These are phyloP conservation scores for Daldinia bambusicola DNA, from an alignment of 495 filamentous ascomycete species.

Conservation along the genomic window DNA sequence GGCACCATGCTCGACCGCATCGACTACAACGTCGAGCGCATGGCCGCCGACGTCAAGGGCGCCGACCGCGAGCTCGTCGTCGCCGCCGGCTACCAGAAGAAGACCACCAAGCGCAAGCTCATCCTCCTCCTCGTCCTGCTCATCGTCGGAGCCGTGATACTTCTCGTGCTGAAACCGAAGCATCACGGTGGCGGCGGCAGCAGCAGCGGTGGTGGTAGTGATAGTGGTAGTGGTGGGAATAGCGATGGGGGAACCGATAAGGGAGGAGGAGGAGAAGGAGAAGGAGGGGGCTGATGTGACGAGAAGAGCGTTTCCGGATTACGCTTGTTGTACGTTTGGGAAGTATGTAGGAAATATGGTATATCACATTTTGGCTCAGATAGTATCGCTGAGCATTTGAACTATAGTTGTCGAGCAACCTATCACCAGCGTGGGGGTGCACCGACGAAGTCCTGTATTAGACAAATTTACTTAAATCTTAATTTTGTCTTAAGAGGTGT, in stretches of 20 bases:
- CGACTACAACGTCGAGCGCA: slow-evolving; percentile 96
- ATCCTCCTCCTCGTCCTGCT: slow-evolving; percentile 86
- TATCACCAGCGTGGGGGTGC: slow-evolving; percentile 9
- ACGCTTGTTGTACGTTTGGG: slow-evolving; percentile 13
- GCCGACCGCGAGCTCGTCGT: slow-evolving; percentile 92
- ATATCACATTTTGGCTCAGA: slow-evolving; percentile 21
- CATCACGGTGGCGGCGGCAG: slow-evolving; percentile 39
- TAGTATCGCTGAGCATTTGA: slow-evolving; percentile 11
- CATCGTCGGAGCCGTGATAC: slow-evolving; percentile 85
- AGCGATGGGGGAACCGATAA: slow-evolving; percentile 13
- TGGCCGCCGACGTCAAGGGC: slow-evolving; percentile 87
- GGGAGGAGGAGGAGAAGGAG: not conserved
- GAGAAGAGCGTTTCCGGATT: not conserved
- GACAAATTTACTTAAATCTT: slow-evolving; percentile 30
- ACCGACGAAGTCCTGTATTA: slow-evolving; percentile 25
- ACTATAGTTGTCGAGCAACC: slow-evolving; percentile 21
- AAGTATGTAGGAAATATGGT: slow-evolving; percentile 32
- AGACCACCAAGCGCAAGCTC: slow-evolving; percentile 88
- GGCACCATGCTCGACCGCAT: slow-evolving; percentile 97
- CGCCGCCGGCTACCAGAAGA: slow-evolving; percentile 86
- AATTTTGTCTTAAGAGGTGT: slow-evolving; percentile 21
- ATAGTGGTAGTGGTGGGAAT: slow-evolving; percentile 1
- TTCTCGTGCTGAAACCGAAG: slow-evolving; percentile 87
- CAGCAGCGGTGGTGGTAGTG: slow-evolving; percentile 7
- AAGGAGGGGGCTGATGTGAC: not conserved